These are phyloP conservation scores for Rhizopus sp. DNA, from an alignment of 371 early-diverging fungal species.

Conservation along the genomic window DNA sequence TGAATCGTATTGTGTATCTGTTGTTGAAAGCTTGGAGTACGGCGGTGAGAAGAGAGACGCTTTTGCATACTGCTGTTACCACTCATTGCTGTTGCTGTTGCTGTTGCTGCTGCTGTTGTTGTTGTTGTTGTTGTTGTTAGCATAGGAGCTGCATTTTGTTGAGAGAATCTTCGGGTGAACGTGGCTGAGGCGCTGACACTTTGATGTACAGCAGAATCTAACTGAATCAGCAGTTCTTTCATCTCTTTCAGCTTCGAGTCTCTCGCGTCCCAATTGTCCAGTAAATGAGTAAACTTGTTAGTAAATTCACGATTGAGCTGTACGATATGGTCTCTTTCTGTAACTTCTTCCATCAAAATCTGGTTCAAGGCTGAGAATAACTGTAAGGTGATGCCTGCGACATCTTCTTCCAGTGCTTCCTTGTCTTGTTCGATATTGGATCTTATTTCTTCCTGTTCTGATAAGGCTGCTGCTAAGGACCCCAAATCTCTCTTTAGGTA, in stretches of 20 bases:
- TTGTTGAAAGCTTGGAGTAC: background rate
- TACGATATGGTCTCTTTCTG: conserved; percentile 61
- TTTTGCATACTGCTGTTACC: conserved; percentile 5
- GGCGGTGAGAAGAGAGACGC: background rate
- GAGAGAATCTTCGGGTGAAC: conserved; percentile 22
- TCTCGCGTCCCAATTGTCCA: conserved; percentile 52
- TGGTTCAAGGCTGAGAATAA: conserved; percentile 71
- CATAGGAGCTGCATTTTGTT: conserved; percentile 1
- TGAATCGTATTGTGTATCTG: conserved; percentile 33
- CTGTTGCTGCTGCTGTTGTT: no score
- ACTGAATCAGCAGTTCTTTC: conserved; percentile 52
- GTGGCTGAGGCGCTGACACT: conserved; percentile 34
- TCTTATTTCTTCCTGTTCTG: conserved; percentile 50
- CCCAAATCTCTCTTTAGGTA: conserved; percentile 62
- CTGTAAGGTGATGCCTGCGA: conserved; percentile 70
- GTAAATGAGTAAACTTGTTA: conserved; percentile 47
- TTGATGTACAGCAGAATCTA: conserved; percentile 52
- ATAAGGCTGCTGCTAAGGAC: conserved; percentile 48
- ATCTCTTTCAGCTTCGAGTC: conserved; percentile 62
- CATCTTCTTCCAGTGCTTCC: conserved; percentile 68
- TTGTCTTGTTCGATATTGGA: conserved; percentile 51
- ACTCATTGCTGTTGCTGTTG: conserved; percentile 5
- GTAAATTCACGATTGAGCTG: conserved; percentile 53
- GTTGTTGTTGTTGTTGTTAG: conserved; percentile 3
- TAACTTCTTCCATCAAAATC: conserved; percentile 77